A percentile compares a stretch with the other conserved stretches of the same genome.
These are phyloP conservation scores for Xylaria sp. DNA, from an alignment of 2,329 filamentous ascomycete genomes.

Conservation along the genomic window DNA sequence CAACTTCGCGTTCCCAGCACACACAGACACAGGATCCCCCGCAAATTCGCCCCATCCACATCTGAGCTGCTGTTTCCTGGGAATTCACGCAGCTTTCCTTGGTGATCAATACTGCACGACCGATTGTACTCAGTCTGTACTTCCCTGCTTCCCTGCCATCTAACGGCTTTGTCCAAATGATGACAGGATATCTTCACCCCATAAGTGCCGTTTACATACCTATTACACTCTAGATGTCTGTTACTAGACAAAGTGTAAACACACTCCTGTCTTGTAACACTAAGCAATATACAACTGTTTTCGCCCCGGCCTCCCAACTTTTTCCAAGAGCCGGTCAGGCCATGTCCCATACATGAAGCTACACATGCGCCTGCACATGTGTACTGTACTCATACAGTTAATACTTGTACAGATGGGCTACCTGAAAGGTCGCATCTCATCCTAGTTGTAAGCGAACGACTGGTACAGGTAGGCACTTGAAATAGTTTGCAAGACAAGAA, in stretches of 20 bases:
- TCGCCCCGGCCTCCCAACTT: slow-evolving; percentile 15
- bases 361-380: not conserved
- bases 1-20: slow-evolving; percentile 33
- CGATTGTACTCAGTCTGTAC: too few relatives aligned
- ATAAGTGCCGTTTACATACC: too few relatives aligned
- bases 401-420: slow-evolving; percentile 6
- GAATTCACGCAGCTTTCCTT: not conserved
- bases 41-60: slow-evolving; percentile 1
- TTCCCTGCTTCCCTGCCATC: not conserved
- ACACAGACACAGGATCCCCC: not conserved
- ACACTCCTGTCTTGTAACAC: not conserved
- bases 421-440: slow-evolving; percentile 12
- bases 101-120: not conserved
- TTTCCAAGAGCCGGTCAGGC: slow-evolving; percentile 6
- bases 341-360: slow-evolving; percentile 6
- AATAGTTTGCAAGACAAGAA: not conserved
- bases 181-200: not conserved
- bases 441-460: not conserved
- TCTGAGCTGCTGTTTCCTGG: not conserved
- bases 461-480: too few relatives aligned
- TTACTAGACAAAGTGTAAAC: not conserved
- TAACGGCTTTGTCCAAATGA: slow-evolving; percentile 5
- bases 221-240: not conserved
- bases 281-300: not conserved
- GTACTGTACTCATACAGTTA: not conserved